Conservation (phyloP, 176 grass and related monocot species). For the Paspalum vaginatum region DNA sequence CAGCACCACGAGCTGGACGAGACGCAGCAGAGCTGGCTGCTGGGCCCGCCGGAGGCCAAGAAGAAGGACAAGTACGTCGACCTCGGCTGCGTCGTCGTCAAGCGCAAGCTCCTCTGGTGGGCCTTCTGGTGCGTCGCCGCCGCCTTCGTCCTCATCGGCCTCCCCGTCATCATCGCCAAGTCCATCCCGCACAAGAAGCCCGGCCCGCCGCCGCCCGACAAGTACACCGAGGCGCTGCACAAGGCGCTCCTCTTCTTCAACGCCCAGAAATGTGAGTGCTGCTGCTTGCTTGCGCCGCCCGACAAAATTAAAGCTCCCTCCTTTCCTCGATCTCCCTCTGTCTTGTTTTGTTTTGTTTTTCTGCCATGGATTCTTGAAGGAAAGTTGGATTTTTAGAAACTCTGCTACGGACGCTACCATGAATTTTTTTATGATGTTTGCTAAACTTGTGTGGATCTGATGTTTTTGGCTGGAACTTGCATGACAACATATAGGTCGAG, state of each 20-base stretch:
- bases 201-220: conserved; percentile 53
- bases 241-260: conserved; percentile 99
- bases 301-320: neutral
- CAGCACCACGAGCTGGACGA: conserved; percentile 79
- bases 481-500: neutral
- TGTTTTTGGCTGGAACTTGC: neutral
- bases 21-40: conserved; percentile 97
- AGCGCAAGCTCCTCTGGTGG: conserved; percentile 84
- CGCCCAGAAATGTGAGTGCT: conserved; percentile 79
- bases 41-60: conserved; percentile 75
- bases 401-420: neutral
- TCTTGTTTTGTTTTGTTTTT: neutral
- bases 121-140: conserved; percentile 51
- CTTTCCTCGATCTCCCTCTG: neutral
- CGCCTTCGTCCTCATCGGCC: conserved; percentile 76
- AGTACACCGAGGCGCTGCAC: conserved; percentile 80
- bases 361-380: neutral
- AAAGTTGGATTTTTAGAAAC: neutral
- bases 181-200: conserved; percentile 84
- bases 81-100: conserved; percentile 80
- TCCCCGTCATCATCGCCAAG: conserved; percentile 92
- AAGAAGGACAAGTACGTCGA: conserved; percentile 98
- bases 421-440: neutral
- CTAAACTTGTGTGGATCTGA: neutral
- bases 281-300: too few species aligned